These are phyloP conservation scores for Phialocephala subalpina DNA, from an alignment of 2,329 filamentous ascomycete species.

Conservation along the genomic window DNA sequence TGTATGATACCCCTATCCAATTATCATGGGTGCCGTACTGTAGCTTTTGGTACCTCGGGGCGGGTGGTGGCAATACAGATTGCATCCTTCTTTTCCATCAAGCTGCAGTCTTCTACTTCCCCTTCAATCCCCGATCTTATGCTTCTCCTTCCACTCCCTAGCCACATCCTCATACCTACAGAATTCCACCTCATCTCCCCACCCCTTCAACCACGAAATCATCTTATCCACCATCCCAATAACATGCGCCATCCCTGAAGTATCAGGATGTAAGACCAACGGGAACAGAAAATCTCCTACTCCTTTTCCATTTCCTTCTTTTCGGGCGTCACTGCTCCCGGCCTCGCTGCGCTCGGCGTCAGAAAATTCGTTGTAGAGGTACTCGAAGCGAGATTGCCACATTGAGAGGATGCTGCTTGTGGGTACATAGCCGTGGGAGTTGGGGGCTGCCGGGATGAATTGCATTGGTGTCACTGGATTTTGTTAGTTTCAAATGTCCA, in stretches of 20 bases:
- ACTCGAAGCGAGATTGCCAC: conserved; percentile 45
- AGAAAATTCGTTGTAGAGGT: conserved; percentile 43
- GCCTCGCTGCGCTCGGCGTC: conserved; percentile 42
- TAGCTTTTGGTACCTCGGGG: no score
- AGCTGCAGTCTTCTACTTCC: background rate
- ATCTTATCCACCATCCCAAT: conserved; percentile 55
- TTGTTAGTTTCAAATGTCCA: background rate
- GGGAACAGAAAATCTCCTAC: conserved; percentile 53
- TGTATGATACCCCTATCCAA: background rate
- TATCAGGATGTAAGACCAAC: conserved; percentile 64
- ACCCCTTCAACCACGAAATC: conserved; percentile 56
- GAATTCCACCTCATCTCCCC: conserved; percentile 54
- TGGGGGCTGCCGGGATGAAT: conserved; percentile 48
- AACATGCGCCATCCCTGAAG: conserved; percentile 65
- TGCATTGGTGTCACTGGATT: conserved; percentile 35
- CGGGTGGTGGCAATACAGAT: no score
- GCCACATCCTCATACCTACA: conserved; percentile 53
- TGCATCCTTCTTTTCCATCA: background rate
- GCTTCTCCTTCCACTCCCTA: conserved; percentile 30
- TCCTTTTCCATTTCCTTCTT: conserved; percentile 24
- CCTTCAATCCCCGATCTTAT: conserved; percentile 18
- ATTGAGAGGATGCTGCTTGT: conserved; percentile 56
- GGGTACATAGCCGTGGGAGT: conserved; percentile 57
- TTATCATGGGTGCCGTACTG: background rate
- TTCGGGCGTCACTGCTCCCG: no score